These are phyloP conservation scores for Vicia faba DNA, from an alignment of 306 rosid genomes.

Conservation along the genomic window DNA sequence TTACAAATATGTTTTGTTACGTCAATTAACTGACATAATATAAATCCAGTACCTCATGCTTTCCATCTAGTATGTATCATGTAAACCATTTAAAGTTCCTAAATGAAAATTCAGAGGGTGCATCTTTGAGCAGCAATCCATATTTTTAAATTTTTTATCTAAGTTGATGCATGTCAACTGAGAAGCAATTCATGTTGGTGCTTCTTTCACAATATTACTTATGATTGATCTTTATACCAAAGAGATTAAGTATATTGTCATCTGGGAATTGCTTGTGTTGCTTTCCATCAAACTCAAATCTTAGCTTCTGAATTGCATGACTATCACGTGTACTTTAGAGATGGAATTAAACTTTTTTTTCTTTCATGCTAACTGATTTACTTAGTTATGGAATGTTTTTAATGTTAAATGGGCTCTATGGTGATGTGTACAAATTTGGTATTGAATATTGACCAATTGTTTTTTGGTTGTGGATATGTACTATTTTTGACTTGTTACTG, in stretches of 20 bases:
- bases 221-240: slow-evolving; percentile 26
- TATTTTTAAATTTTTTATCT: too few relatives aligned
- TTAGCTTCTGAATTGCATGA: too few relatives aligned
- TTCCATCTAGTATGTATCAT: slow-evolving; percentile 15
- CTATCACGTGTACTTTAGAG: neutral
- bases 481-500: slow-evolving; percentile 21
- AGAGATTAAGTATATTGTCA: slow-evolving; percentile 13
- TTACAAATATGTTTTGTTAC: slow-evolving; percentile 1
- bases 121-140: neutral
- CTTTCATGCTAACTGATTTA: slow-evolving; percentile 5
- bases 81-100: slow-evolving; percentile 23
- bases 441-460: slow-evolving; percentile 25
- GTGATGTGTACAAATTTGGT: slow-evolving; percentile 27
- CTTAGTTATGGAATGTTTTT: slow-evolving; percentile 15
- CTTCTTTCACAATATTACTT: slow-evolving; percentile 21
- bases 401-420: slow-evolving; percentile 15
- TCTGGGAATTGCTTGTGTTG: slow-evolving; percentile 21
- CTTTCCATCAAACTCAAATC: too few relatives aligned
- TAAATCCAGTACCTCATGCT: slow-evolving; percentile 27
- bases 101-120: neutral
- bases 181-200: slow-evolving; percentile 20
- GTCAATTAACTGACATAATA: slow-evolving; percentile 1
- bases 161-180: slow-evolving; percentile 11
- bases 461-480: slow-evolving; percentile 5
- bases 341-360: neutral